Conservation (phyloP, 179 eudicot species). For the Carnegiea gigantea region DNA sequence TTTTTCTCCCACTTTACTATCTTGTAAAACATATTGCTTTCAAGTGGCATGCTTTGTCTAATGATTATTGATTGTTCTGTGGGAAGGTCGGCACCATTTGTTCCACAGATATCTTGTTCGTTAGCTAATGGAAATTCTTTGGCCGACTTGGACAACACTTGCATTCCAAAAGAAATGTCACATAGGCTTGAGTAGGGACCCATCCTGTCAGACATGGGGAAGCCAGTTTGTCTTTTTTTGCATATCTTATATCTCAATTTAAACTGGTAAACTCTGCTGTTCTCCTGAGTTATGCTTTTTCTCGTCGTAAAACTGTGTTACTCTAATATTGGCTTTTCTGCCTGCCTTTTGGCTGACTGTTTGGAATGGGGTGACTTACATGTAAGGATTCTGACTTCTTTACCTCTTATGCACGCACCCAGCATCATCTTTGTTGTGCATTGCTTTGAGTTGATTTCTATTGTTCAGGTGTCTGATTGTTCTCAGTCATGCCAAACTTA, state of each 20-base stretch:
- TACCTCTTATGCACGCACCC: neutral
- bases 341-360: neutral
- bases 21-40: neutral
- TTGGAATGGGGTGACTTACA: neutral
- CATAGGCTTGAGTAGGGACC: neutral
- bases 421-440: constrained; percentile 1
- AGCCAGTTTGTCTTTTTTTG: too few relatives aligned
- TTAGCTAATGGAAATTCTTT: too few relatives aligned
- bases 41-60: neutral
- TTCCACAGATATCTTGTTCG: too few relatives aligned
- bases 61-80: neutral
- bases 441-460: neutral
- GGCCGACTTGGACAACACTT: too few relatives aligned
- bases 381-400: neutral
- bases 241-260: too few relatives aligned
- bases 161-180: too few relatives aligned
- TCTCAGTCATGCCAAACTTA: constrained; percentile 16
- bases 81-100: too few relatives aligned
- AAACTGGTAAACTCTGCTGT: neutral
- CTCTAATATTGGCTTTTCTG: neutral
- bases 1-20: neutral
- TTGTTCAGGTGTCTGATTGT: constrained; percentile 4
- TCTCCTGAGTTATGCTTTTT: neutral
- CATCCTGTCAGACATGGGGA: neutral
- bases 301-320: neutral